Base-by-base conservation (phyloP, 169 alveolate species). In the Plasmodium gaboni region DNA sequence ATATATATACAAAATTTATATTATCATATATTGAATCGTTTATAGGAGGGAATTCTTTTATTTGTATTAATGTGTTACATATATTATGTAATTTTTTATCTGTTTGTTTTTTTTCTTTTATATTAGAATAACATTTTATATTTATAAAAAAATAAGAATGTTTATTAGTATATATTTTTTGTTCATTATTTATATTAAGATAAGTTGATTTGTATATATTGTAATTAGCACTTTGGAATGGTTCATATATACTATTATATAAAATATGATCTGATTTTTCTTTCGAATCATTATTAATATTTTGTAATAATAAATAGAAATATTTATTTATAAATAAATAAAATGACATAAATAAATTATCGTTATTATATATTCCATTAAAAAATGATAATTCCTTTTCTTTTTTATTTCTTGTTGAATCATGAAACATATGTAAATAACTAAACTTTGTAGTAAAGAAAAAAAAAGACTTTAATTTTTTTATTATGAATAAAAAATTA, bases 71-170 rank as follows among this genome's bases (percentile, higher is more conserved):
- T 72, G 64, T 64, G 44, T 53, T 51, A 26, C 9, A 7, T 38
- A 78, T 38, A 24, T 78, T 50, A 42, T 38, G 5, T 38, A 78
- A n/a, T 13, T 71, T 32, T 15, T 69, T 12, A 5, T 64, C 50
- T 19, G 50, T 48, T 64, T 2, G 12, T 48, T 15, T 12, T 22
- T 64, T 64, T 78, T 13, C 67, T 15, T 65, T 64, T 28, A 78
- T n/a, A 28, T 55, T 38, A 5, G 9, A 38, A 38, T 38, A 38
- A 38, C 46, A 38, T 9, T 38, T 78, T n/a, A 60, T 22, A 65
- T 78, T 78, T 65, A 78, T 50, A 65, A 78, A 78, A 28, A 78
- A 53, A 78, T 64, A 78, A 64, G 89, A 78, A 78, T 78, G 48
- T 1, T 32, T 13, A 78, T 78, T 78, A 26, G 78, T 19, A 19